phyloP scores from a whole-genome alignment of 257 asterid genomes.

The Scutellaria baicalensis region DNA sequence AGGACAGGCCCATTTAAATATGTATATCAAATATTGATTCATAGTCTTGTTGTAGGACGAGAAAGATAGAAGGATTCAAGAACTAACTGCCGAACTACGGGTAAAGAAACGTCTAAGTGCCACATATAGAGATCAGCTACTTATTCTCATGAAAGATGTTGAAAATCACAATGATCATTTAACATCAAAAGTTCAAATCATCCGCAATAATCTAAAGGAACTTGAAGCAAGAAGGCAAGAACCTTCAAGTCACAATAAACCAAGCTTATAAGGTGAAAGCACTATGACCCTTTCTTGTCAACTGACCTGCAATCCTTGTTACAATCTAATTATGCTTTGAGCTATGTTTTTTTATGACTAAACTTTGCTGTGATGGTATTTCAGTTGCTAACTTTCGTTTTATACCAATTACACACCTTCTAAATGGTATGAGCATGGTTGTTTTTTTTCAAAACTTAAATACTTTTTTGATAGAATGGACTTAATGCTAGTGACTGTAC shows the following conservation, averaged over 20 bases:
- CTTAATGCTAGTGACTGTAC: background rate
- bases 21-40: background rate
- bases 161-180: slow-evolving; percentile 60
- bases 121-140: slow-evolving; percentile 62
- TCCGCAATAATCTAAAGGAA: slow-evolving; percentile 41
- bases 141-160: slow-evolving; percentile 56
- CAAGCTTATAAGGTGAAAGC: slow-evolving; percentile 30
- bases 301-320: background rate
- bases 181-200: slow-evolving; percentile 39
- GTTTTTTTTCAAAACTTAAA: background rate
- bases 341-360: background rate
- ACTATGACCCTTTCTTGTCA: background rate
- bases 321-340: background rate
- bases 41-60: slow-evolving; percentile 38
- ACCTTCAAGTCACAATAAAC: slow-evolving; percentile 19
- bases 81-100: slow-evolving; percentile 65
- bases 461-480: background rate
- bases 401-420: background rate
- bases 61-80: slow-evolving; percentile 72
- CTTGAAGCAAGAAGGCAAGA: slow-evolving; percentile 49
- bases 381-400: background rate
- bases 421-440: background rate
- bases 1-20: background rate
- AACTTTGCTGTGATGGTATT: background rate
- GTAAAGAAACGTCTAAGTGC: slow-evolving; percentile 57